phyloP scores from a whole-genome alignment of 208 protist species.

The Wallacemonas rigidus region DNA sequence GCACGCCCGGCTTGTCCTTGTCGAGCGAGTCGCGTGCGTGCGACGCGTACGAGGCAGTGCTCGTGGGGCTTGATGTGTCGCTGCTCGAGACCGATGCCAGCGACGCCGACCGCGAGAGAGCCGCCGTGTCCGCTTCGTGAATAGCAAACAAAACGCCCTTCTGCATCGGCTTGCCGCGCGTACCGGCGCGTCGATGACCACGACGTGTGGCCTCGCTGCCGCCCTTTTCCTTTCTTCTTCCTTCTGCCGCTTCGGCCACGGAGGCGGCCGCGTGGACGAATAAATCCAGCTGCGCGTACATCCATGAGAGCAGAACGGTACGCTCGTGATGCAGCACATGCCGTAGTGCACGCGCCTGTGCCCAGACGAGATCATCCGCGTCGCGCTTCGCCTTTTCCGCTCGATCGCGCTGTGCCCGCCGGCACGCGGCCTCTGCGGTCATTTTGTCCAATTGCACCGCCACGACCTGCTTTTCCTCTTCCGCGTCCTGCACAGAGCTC shows the following conservation, averaged over 20 bases:
- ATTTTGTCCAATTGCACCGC: not conserved
- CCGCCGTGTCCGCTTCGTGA: too few relatives aligned
- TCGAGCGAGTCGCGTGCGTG: not conserved
- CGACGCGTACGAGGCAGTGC: slow-evolving; percentile 6
- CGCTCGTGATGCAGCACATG: slow-evolving; percentile 16
- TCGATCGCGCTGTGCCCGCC: slow-evolving; percentile 5
- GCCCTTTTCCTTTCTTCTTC: not conserved
- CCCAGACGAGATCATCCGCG: slow-evolving; percentile 1
- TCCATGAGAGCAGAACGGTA: not conserved
- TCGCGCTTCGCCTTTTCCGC: slow-evolving; percentile 6
- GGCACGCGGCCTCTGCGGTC: slow-evolving; percentile 4
- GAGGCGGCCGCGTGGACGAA: not conserved
- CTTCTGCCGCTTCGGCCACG: not conserved
- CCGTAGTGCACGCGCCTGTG: slow-evolving; percentile 4
- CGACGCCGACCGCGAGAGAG: too few relatives aligned
- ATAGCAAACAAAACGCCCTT: too few relatives aligned
- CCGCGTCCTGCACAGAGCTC: slow-evolving; percentile 6
- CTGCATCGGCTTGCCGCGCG: not conserved
- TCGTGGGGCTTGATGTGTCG: slow-evolving; percentile 9
- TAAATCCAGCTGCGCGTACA: slow-evolving; percentile 17
- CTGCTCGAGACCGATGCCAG: not conserved
- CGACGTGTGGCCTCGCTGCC: not conserved
- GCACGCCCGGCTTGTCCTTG: not conserved
- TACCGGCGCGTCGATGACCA: not conserved
- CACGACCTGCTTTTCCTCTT: too few relatives aligned